Base-by-base conservation (phyloP, 2,329 filamentous ascomycete species). In the Eutypella sp. region DNA sequence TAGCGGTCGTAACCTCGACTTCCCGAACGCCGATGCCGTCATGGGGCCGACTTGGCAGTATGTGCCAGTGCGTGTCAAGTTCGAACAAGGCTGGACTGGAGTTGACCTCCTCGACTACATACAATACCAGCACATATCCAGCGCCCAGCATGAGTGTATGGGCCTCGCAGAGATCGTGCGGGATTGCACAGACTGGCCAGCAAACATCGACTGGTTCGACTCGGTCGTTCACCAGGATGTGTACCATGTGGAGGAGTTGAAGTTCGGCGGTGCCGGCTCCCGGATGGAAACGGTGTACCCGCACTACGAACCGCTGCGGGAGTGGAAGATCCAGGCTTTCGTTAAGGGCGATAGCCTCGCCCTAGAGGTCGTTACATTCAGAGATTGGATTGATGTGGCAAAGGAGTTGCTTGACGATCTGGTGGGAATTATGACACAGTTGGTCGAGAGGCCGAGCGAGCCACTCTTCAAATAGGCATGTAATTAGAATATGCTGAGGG, bases 41-140 rank as follows among this genome's bases (percentile, higher is more conserved):
- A 72, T 79, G 39, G 84, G 84, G 0, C 83, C 83, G 0, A 84
- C 81, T 49, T 82, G 82, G 72, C 82, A 86, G 54, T 82, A 85
- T 57, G 72, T 84, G 1, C 83, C 84, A 1, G 73, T 85, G 29
- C 74, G 83, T 18, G 74, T 86, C 13, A 66, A 65, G 23, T 79
- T 86, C 55, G 65, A 68, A 3, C 55, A 69, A 0, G 58, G 62
- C 3, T 79, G 76, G 73, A 78, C 71, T 3, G 75, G 67, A 1
- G 50, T 70, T 2, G 75, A 81, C 45, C 66, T 82, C 4, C 71
- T 82, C 46, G 66, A 68, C 15, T 63, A 69, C 46, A 70, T 82
- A 18, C 77, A 82, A 61, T 65, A 74, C 47, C 79, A 82, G 59
- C 77, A 82, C 56, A 70, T 81, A 37, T 69, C 74, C 41, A 75